These are phyloP conservation scores for Trichosporon inkin DNA, from an alignment of 1,284 basidiomycete species.

Conservation along the genomic window DNA sequence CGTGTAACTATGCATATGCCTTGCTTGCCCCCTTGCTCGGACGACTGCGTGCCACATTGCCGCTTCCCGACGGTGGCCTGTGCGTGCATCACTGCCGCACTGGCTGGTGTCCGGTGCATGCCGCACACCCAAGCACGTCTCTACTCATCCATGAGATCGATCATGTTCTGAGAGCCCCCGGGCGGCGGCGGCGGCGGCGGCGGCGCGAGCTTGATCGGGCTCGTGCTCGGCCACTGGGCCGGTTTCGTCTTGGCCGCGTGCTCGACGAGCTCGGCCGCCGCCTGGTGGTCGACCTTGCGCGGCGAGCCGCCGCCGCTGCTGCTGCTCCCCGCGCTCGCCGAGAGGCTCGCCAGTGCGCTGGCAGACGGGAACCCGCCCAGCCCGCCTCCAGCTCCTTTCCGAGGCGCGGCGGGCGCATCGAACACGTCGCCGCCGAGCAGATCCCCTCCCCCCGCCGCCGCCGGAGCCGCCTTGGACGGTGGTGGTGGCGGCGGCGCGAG, in stretches of 20 bases:
- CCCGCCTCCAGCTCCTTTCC: background rate
- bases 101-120: no score
- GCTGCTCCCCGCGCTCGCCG: background rate
- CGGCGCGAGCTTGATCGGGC: background rate
- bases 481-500: background rate
- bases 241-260: background rate
- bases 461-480: background rate
- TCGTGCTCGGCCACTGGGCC: background rate
- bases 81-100: no score
- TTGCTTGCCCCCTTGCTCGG: no score
- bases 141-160: conserved; percentile 2
- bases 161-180: background rate
- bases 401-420: background rate
- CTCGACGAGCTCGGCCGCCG: background rate
- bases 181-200: background rate
- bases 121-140: no score
- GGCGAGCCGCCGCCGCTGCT: background rate
- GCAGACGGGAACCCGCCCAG: background rate
- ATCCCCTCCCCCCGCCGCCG: no score
- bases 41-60: no score
- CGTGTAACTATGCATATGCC: no score
- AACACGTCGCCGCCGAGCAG: background rate
- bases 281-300: background rate
- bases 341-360: background rate
- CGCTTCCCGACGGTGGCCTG: no score